A percentile compares a stretch with the other conserved stretches of the same genome.
phyloP scores from a whole-genome alignment of 805 yeast species.

The Yamadazyma laniorum region DNA sequence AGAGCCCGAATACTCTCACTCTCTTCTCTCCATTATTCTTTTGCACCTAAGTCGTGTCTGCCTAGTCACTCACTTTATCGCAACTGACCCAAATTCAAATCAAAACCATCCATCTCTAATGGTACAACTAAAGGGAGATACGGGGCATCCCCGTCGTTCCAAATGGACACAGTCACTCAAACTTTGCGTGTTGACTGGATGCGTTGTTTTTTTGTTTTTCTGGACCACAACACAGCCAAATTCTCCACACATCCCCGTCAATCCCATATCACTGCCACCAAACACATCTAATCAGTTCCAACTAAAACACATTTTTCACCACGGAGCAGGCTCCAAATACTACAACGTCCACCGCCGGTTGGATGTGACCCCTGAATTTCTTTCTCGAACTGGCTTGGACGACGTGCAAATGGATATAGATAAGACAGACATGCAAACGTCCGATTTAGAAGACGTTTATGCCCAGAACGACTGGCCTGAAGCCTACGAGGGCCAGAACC shows the following conservation, averaged over 20 bases:
- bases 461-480: conserved; percentile 37
- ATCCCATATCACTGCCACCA: no score
- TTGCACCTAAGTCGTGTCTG: not conserved
- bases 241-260: no score
- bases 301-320: conserved; percentile 61
- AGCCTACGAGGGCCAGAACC: conserved; percentile 29
- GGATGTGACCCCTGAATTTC: conserved; percentile 46
- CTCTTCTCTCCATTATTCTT: no score
- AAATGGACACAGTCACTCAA: no score
- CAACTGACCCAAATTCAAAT: not conserved
- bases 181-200: no score
- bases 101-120: not conserved
- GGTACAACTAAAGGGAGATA: not conserved
- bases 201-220: no score
- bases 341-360: conserved; percentile 46
- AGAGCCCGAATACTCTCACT: no score
- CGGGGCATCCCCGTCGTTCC: no score
- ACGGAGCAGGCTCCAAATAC: conserved; percentile 47
- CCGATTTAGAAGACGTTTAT: conserved; percentile 19
- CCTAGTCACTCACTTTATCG: not conserved
- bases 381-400: conserved; percentile 15
- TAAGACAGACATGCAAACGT: conserved; percentile 3
- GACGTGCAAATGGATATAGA: not conserved
- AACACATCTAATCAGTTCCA: conserved; percentile 21
- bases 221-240: no score